A percentile compares a stretch with the other conserved stretches of the same genome.
These are phyloP conservation scores for Balamuthia mandrillaris DNA, from an alignment of 208 protist genomes.

Conservation along the genomic window DNA sequence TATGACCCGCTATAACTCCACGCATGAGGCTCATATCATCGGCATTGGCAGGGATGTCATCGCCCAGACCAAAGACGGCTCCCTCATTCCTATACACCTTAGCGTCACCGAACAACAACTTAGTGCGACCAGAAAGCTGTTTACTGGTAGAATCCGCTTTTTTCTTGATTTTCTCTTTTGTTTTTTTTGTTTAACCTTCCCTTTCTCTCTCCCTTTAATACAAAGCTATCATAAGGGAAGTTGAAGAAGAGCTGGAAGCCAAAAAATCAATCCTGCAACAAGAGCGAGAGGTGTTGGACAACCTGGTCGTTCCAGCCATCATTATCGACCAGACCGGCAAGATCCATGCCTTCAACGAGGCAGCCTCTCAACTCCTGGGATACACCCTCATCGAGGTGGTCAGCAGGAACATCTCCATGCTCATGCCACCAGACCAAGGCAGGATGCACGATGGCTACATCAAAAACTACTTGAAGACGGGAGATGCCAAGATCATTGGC, in stretches of 20 bases:
- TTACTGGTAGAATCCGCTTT: not conserved
- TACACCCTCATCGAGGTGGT: not conserved
- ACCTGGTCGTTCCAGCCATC: constrained; percentile 3
- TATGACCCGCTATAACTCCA: not conserved
- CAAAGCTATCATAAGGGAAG: constrained; percentile 12
- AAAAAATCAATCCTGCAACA: constrained; percentile 38
- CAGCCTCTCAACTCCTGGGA: not conserved
- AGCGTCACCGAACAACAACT: not conserved
- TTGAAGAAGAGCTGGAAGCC: constrained; percentile 32
- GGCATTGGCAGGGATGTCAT: not conserved
- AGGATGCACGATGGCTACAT: not conserved
- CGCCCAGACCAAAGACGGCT: not conserved
- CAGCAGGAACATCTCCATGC: not conserved
- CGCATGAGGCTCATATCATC: not conserved
- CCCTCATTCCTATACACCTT: not conserved
- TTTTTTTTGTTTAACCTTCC: no score
- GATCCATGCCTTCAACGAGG: not conserved
- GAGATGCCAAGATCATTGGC: constrained; percentile 4
- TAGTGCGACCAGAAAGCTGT: not conserved
- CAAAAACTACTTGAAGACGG: constrained; percentile 11
- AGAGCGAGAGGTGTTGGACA: constrained; percentile 25
- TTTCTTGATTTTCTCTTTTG: no score
- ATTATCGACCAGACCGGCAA: constrained; percentile 12
- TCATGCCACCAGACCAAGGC: not conserved
- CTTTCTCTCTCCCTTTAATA: no score